Evolutionary conservation across 345 rosid species (phyloP), one percentile per base, ranked within the genome.

Genomic region (Excoecaria agallocha): DNA sequence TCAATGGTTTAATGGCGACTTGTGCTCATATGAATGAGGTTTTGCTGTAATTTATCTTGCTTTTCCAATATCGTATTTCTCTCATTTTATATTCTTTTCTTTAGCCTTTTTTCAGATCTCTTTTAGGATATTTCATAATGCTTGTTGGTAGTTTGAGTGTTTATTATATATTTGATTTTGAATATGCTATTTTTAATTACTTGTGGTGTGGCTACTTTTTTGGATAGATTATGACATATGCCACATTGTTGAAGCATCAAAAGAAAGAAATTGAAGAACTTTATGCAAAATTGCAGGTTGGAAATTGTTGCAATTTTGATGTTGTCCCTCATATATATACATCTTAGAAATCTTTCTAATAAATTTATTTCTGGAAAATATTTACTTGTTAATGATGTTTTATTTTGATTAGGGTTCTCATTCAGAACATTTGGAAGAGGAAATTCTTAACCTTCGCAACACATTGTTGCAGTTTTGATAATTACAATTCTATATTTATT

Each of bases 191-290:
- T n/a, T 9, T 15, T 38, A 1, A 13, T 45, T 41, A 19, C 62
- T 51, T 68, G 50, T 55, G 59, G n/a, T 51, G 46, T 66, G 48
- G 74, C 39, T 43, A 54, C n/a, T n/a, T 41, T 74, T 63, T 39
- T 78, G n/a, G 76, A 51, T 71, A 94, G 98, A 87, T 94, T 73
- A 82, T 92, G 78, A 92, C 97, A 25, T 97, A 94, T 86, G 97
- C 97, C 77, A 97, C 98, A 78, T 74, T 94, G 74, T 71, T 94
- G 76, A 94, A 94, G 87, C 97, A 97, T 56, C 98, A 92, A 76
- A 94, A 94, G 88, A 94, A 89, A 83, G 98, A 94, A 81, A 94
- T 94, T 73, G 98, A 92, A 84, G 95, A 94, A 84, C 97, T 94
- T 81, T 88, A 95, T 74, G 91, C 92, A 76, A 94, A 94, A 84